phyloP scores from a whole-genome alignment of 768 basidiomycete genomes.

The Strobilomyces echinocephalus region DNA sequence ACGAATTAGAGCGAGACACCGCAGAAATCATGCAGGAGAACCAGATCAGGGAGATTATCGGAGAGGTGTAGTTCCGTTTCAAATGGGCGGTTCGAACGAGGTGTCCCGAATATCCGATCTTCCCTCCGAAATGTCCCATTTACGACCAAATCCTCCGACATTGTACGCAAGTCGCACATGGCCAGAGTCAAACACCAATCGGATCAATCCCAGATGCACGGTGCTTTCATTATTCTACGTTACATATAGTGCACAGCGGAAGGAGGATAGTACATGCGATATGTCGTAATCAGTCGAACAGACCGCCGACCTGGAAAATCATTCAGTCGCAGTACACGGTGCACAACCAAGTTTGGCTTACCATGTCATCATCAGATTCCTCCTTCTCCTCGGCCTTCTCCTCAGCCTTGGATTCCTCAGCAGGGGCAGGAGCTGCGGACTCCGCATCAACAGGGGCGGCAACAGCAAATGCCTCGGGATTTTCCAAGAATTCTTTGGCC shows the following conservation, averaged over 20 bases:
- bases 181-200: not conserved
- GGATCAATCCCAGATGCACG: slow-evolving; percentile 5
- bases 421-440: slow-evolving; percentile 51
- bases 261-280: slow-evolving; percentile 11
- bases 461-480: slow-evolving; percentile 95
- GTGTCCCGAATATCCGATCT: slow-evolving; percentile 2
- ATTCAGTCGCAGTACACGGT: not conserved
- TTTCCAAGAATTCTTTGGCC: slow-evolving; percentile 95
- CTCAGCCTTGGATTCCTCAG: slow-evolving; percentile 56
- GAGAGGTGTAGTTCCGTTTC: slow-evolving; percentile 11
- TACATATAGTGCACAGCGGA: slow-evolving; percentile 18
- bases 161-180: not conserved
- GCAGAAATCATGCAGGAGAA: slow-evolving; percentile 18
- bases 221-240: slow-evolving; percentile 16
- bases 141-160: not conserved
- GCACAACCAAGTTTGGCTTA: slow-evolving; percentile 30
- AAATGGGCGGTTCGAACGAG: not conserved
- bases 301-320: slow-evolving; percentile 74
- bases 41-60: slow-evolving; percentile 34
- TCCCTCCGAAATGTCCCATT: slow-evolving; percentile 9
- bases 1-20: slow-evolving; percentile 13
- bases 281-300: slow-evolving; percentile 64
- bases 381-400: slow-evolving; percentile 82
- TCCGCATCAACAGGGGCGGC: slow-evolving; percentile 63
- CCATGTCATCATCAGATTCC: slow-evolving; percentile 87